Conservation (phyloP, 2,329 filamentous ascomycete genomes). For the Alternaria angustiovoidea region DNA sequence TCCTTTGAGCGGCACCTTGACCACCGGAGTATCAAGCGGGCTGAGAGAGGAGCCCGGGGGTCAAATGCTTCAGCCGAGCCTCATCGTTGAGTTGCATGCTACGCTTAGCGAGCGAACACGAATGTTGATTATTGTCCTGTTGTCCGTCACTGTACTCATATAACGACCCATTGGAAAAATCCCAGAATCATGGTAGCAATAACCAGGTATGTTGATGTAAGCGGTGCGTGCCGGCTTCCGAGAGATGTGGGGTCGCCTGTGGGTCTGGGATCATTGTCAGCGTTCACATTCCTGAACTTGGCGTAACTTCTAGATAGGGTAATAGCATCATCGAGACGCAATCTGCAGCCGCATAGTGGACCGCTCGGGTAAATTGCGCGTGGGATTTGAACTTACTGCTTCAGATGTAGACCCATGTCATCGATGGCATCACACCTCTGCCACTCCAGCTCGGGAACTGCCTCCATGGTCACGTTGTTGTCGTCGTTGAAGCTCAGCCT, state of each 20-base stretch:
- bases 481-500: constrained; percentile 39
- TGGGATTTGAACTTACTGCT: constrained; percentile 37
- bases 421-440: constrained; percentile 34
- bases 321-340: background rate
- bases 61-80: background rate
- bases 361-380: background rate
- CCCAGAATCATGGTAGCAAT: constrained; percentile 11
- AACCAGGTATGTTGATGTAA: constrained; percentile 14
- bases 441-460: constrained; percentile 31
- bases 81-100: background rate
- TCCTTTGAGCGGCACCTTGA: background rate
- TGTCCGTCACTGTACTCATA: constrained; percentile 10
- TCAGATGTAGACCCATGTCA: constrained; percentile 38
- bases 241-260: constrained; percentile 1
- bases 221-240: constrained; percentile 9
- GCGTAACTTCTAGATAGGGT: constrained; percentile 3
- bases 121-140: background rate
- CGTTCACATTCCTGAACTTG: constrained; percentile 6
- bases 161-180: constrained; percentile 21
- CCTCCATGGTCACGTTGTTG: constrained; percentile 42
- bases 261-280: constrained; percentile 19
- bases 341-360: background rate
- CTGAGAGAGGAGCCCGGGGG: background rate
- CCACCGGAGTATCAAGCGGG: background rate
- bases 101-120: background rate